Base-by-base conservation (phyloP, 768 basidiomycete species). In the Hirschioporus abietinus region DNA sequence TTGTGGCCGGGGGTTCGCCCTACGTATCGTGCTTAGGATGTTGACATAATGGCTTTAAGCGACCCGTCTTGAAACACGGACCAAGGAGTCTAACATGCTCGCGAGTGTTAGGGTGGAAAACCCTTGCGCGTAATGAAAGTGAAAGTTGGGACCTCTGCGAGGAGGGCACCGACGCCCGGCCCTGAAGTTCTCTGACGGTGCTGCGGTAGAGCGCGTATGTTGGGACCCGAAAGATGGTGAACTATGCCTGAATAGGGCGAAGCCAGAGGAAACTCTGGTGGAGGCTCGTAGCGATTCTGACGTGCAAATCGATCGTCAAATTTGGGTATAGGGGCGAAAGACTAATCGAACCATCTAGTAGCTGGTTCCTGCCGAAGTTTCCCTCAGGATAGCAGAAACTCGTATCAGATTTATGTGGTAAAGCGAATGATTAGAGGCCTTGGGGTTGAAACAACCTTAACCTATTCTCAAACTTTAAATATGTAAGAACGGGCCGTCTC, bases 241-340 rank as follows among this genome's bases (percentile, higher is more conserved):
- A 90, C 87, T 90, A 90, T 90, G 88, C 84, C 82, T 89, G 88
- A 88, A 86, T 88, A 90, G 88, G 88, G 88, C 83, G 87, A 90
- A 91, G 90, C 89, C 90, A 92, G 90, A 89, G 91, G 89, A 92
- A 30, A 92, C 91, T 90, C 90, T 91, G 90, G 89, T 92, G 90
- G 90, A 91, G 88, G 90, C 88, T 90, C 87, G 88, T 89, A 92
- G 91, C 89, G 87, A 88, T 92, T 91, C 91, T 92, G 91, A 91
- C 88, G 88, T 92, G 91, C 91, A 92, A 92, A 92, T 92, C 89
- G 88, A 91, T 92, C 87, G 90, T 91, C 88, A 82, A 90, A 92
- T 88, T 90, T 91, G 90, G 89, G 90, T 91, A 91, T 92, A 91
- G 90, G 90, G 91, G 90, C 87, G 88, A 92, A 92, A 92, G 91